Percentiles rank a stretch among this genome's conserved stretches.
phyloP scores from a whole-genome alignment of 108 stramenopile genomes.

The Nitzschia inconspicua region DNA sequence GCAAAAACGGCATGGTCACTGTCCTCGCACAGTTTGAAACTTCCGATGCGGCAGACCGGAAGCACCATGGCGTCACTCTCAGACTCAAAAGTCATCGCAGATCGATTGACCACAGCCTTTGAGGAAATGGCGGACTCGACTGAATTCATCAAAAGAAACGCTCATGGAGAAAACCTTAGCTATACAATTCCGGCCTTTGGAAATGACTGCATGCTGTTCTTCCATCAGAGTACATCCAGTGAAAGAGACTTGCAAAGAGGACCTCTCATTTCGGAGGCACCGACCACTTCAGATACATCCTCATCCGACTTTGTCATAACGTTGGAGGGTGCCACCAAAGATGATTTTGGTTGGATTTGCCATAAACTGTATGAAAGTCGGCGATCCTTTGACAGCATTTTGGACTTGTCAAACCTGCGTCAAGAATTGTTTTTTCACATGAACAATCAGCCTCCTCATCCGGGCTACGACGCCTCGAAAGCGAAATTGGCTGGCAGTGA shows the following conservation, averaged over 20 bases:
- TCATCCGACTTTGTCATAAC: slow-evolving; percentile 15
- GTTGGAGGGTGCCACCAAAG: slow-evolving; percentile 2
- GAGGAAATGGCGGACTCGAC: slow-evolving; percentile 20
- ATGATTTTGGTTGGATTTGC: slow-evolving; percentile 30
- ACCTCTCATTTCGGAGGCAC: no score
- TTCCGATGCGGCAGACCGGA: no score
- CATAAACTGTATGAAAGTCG: slow-evolving; percentile 10
- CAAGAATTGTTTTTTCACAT: slow-evolving; percentile 2
- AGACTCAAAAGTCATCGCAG: neutral
- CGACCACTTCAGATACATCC: neutral
- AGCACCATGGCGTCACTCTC: no score
- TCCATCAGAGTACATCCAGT: no score
- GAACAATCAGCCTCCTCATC: slow-evolving; percentile 16
- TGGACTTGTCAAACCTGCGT: neutral
- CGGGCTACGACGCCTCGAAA: slow-evolving; percentile 15
- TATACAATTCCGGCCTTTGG: slow-evolving; percentile 18
- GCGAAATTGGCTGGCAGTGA: neutral
- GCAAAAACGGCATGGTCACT: no score
- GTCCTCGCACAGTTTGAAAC: no score
- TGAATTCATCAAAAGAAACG: slow-evolving; percentile 9
- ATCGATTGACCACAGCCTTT: slow-evolving; percentile 2
- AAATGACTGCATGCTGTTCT: neutral
- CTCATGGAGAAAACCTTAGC: neutral
- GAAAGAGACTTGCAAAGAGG: neutral
- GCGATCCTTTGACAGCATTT: neutral